Conservation (phyloP, 192 early-diverging fungal genomes). For the Backusella westeae region DNA sequence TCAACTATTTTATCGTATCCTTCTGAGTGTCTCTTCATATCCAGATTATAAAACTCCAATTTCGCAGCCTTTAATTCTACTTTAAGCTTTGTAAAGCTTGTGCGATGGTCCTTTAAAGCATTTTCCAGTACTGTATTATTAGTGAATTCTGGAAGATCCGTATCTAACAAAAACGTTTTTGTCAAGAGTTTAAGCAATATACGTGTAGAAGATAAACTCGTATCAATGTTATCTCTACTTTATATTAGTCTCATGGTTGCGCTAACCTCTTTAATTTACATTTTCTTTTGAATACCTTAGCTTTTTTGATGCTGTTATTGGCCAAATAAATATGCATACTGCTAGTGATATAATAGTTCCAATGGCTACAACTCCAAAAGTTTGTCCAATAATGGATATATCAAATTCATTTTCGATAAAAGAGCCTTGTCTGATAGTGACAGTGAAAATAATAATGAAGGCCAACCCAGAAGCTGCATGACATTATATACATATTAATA, state of each 20-base stretch:
- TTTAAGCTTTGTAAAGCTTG: slow-evolving; percentile 52
- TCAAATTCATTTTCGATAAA: slow-evolving; percentile 32
- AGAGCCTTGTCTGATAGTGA: slow-evolving; percentile 42
- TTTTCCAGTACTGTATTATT: slow-evolving; percentile 52
- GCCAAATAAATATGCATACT: slow-evolving; percentile 45
- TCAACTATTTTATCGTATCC: slow-evolving; percentile 48
- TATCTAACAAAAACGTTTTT: slow-evolving; percentile 57
- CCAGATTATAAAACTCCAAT: slow-evolving; percentile 44
- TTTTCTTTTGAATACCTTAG: slow-evolving; percentile 13
- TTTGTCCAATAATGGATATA: slow-evolving; percentile 32
- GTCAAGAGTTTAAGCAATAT: slow-evolving; percentile 57
- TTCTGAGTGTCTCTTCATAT: slow-evolving; percentile 45
- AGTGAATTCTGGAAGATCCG: slow-evolving; percentile 47
- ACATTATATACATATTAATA: background rate
- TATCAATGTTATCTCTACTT: slow-evolving; percentile 39
- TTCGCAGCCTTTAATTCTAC: slow-evolving; percentile 49
- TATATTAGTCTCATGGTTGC: background rate
- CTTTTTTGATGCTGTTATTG: slow-evolving; percentile 46
- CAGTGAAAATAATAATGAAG: slow-evolving; percentile 48
- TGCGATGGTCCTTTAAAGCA: slow-evolving; percentile 54
- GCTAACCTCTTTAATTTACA: background rate
- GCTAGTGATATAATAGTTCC: slow-evolving; percentile 38
- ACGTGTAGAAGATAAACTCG: slow-evolving; percentile 55
- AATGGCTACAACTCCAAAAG: slow-evolving; percentile 34
- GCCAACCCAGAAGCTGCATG: slow-evolving; percentile 34